Evolutionary conservation across 164 flowering plant species (phyloP).

Genomic region (Magnolia sinica): DNA sequence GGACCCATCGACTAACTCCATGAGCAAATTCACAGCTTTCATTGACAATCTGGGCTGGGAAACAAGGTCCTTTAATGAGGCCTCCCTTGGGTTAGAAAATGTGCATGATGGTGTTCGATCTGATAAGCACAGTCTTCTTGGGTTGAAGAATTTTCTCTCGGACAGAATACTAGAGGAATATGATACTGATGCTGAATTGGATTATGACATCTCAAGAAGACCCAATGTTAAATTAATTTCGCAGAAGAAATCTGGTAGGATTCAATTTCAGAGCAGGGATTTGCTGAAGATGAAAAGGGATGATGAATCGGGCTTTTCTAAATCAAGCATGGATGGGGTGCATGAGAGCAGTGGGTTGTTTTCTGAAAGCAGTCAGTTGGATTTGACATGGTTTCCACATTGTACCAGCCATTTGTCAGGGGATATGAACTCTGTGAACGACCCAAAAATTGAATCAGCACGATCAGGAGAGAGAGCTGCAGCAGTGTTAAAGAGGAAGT

Average conservation of each 20-base stretch:
- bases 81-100: slow-evolving; percentile 41
- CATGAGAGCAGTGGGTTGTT: slow-evolving; percentile 24
- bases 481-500: slow-evolving; percentile 22
- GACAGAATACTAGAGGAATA: neutral
- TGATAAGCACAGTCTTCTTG: slow-evolving; percentile 15
- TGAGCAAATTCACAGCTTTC: slow-evolving; percentile 57
- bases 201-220: slow-evolving; percentile 15
- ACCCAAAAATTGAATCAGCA: slow-evolving; percentile 26
- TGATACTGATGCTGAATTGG: slow-evolving; percentile 30
- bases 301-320: slow-evolving; percentile 21
- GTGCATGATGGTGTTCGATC: slow-evolving; percentile 18
- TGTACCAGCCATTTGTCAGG: slow-evolving; percentile 26
- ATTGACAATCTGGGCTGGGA: slow-evolving; percentile 71
- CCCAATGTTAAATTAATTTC: slow-evolving; percentile 14
- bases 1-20: slow-evolving; percentile 82
- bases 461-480: slow-evolving; percentile 17
- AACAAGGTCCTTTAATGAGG: slow-evolving; percentile 54
- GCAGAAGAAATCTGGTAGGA: slow-evolving; percentile 15
- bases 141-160: slow-evolving; percentile 15
- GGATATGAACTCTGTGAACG: slow-evolving; percentile 39
- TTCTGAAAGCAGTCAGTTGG: slow-evolving; percentile 27
- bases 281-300: slow-evolving; percentile 11
- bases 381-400: slow-evolving; percentile 26
- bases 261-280: slow-evolving; percentile 13
- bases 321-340: slow-evolving; percentile 15